Evolutionary conservation across 148 eudicot species (phyloP).

Genomic region (Linanthus parryae): DNA sequence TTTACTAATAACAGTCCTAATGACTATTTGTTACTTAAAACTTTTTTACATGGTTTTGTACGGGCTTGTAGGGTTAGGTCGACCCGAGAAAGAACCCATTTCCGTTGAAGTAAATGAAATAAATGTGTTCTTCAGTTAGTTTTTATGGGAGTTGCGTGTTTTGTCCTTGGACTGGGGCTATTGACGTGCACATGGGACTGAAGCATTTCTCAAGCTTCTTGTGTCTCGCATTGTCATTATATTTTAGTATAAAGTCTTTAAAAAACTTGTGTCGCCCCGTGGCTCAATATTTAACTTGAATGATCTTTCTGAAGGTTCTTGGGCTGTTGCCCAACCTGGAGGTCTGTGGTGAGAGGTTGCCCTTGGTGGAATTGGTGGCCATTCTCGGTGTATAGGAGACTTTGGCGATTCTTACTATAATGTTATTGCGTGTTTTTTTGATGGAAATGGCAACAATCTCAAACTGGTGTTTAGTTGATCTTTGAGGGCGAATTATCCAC

Average conservation of each 20-base stretch:
- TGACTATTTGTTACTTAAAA: too few relatives aligned
- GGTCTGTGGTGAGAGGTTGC: slow-evolving; percentile 85
- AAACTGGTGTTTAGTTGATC: slow-evolving; percentile 83
- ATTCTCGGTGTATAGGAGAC: slow-evolving; percentile 65
- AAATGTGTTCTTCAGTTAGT: too few relatives aligned
- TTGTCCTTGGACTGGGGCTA: too few relatives aligned
- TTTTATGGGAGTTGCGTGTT: too few relatives aligned
- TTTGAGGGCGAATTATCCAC: slow-evolving; percentile 61
- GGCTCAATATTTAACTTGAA: slow-evolving; percentile 55
- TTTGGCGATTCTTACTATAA: slow-evolving; percentile 72
- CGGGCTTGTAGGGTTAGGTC: too few relatives aligned
- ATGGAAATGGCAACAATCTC: slow-evolving; percentile 73
- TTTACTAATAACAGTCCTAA: too few relatives aligned
- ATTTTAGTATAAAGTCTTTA: slow-evolving; percentile 16
- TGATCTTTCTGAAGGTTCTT: slow-evolving; percentile 83
- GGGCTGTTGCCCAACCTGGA: slow-evolving; percentile 82
- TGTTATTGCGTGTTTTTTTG: slow-evolving; percentile 61
- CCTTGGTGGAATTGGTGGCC: slow-evolving; percentile 80
- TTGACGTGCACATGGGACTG: not conserved
- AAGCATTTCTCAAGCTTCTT: slow-evolving; percentile 4
- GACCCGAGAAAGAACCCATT: too few relatives aligned
- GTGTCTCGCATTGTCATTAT: slow-evolving; percentile 1
- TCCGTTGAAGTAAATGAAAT: too few relatives aligned
- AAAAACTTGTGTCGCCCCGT: slow-evolving; percentile 32
- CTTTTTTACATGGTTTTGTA: too few relatives aligned